Conservation (phyloP, 1,139 yeast species). For the Zhuliangozyma blackwelliae region DNA sequence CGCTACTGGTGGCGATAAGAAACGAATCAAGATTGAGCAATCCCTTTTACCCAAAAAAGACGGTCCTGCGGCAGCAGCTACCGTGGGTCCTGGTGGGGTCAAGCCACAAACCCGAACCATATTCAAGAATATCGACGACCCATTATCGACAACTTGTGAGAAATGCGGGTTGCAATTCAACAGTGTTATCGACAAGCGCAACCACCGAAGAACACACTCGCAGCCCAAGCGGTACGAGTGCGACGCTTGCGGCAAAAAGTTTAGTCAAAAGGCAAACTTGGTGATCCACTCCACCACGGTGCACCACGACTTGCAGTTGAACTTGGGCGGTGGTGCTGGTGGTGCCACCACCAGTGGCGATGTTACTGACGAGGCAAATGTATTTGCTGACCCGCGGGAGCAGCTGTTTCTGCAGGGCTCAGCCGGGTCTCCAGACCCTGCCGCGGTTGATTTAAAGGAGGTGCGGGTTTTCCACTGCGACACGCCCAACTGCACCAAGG, state of each 20-base stretch:
- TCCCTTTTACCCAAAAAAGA: constrained; percentile 4
- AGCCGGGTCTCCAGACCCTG: background rate
- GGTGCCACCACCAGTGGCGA: background rate
- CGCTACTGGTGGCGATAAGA: background rate
- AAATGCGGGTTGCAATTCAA: constrained; percentile 9
- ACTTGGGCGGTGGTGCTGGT: constrained; percentile 3
- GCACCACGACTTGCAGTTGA: constrained; percentile 13
- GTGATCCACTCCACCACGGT: constrained; percentile 12
- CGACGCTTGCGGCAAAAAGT: constrained; percentile 17
- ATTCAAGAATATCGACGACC: constrained; percentile 11
- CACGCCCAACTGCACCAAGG: constrained; percentile 12
- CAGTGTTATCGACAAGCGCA: constrained; percentile 13
- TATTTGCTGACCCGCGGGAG: too few relatives aligned
- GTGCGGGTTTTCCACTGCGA: constrained; percentile 14
- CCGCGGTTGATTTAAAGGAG: constrained; percentile 7
- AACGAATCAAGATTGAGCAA: too few relatives aligned
- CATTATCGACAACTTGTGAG: constrained; percentile 10
- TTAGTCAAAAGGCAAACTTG: constrained; percentile 18
- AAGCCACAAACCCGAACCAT: constrained; percentile 11
- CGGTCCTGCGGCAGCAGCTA: background rate
- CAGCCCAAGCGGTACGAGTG: constrained; percentile 15
- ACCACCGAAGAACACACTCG: constrained; percentile 14
- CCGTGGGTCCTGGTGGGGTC: too few relatives aligned
- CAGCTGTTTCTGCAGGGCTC: too few relatives aligned
- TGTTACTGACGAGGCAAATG: background rate